phyloP scores from a whole-genome alignment of 169 alveolate genomes.

The Plasmodium reichenowi region DNA sequence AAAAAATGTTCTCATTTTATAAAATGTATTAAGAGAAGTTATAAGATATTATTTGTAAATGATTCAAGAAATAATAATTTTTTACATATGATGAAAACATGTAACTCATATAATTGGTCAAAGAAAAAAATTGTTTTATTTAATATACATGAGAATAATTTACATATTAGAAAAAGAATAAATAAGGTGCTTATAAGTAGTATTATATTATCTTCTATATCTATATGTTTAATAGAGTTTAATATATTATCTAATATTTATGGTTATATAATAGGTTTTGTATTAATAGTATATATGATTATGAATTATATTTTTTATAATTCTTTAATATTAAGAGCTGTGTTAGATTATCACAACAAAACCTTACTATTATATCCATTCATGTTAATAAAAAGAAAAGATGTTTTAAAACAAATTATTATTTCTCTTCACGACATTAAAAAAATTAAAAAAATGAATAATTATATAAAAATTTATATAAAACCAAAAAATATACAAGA shows the following conservation, averaged over 20 bases:
- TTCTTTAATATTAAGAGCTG: conserved; percentile 70
- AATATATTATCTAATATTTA: conserved; percentile 5
- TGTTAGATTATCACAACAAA: conserved; percentile 34
- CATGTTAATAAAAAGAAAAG: conserved; percentile 9
- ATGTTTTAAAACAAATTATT: conserved; percentile 54
- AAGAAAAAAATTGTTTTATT: conserved; percentile 22
- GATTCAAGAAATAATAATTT: conserved; percentile 1
- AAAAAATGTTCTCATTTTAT: background rate
- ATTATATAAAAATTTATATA: conserved; percentile 27
- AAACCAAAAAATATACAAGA: conserved; percentile 3
- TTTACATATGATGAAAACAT: background rate
- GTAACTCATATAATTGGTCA: background rate
- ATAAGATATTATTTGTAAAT: conserved; percentile 24
- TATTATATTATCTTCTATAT: conserved; percentile 33
- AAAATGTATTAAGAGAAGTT: background rate
- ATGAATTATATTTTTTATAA: conserved; percentile 6
- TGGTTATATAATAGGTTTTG: conserved; percentile 21
- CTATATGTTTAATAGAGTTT: conserved; percentile 47
- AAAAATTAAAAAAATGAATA: conserved; percentile 11
- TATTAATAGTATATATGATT: conserved; percentile 10
- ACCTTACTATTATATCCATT: conserved; percentile 46
- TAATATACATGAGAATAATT: conserved; percentile 13
- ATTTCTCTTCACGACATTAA: conserved; percentile 45
- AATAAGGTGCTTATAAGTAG: conserved; percentile 19
- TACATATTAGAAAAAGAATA: conserved; percentile 24